Evolutionary conservation across 345 rosid species (phyloP).

Genomic region (Syzygium jambos): DNA sequence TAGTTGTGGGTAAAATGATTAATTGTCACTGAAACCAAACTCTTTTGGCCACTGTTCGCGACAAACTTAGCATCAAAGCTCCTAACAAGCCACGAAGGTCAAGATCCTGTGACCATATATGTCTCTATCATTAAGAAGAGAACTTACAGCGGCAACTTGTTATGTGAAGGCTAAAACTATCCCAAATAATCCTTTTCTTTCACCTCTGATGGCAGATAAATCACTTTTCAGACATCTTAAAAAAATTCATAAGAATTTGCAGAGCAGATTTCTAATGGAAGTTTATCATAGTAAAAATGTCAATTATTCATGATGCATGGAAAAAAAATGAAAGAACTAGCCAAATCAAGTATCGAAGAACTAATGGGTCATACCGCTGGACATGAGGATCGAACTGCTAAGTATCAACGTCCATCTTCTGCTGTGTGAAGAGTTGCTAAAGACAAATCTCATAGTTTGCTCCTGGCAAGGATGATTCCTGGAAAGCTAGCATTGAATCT

Average conservation of each 20-base stretch:
- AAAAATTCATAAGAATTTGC: too few relatives aligned
- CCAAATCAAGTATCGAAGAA: background rate
- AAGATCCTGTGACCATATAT: background rate
- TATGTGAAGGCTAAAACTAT: background rate
- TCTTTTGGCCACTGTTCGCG: too few relatives aligned
- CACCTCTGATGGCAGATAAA: background rate
- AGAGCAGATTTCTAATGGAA: background rate
- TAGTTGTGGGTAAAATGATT: too few relatives aligned
- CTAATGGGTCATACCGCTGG: background rate
- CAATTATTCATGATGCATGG: background rate
- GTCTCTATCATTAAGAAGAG: background rate
- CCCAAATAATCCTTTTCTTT: background rate
- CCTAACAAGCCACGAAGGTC: background rate
- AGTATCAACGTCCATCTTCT: background rate
- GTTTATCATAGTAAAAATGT: background rate
- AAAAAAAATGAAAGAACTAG: background rate
- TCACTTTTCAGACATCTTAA: background rate
- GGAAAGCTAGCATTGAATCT: background rate
- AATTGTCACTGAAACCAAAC: too few relatives aligned
- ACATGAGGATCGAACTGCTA: background rate
- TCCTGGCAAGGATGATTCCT: background rate
- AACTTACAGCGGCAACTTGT: too few relatives aligned
- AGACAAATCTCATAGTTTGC: background rate
- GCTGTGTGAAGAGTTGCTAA: background rate
- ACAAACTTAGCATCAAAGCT: background rate